Evolutionary conservation across 1,284 basidiomycete species (phyloP), one percentile per base, ranked within the genome.

Genomic region (Puccinia triticina): DNA sequence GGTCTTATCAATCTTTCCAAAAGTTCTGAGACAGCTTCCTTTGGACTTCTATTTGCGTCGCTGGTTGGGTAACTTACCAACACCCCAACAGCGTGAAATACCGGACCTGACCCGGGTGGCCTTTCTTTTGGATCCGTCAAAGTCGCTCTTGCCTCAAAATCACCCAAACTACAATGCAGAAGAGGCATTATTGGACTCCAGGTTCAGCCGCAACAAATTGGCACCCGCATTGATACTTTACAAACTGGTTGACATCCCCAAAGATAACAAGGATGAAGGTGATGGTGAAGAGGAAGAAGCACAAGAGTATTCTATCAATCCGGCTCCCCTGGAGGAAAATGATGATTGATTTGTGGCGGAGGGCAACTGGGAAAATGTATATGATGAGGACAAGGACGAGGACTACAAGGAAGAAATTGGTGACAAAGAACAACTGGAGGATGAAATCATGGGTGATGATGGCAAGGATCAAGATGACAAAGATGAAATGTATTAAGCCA

Each of bases 21-120:
- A 76, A 32, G 74, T 40, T 12, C 74, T 55, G 16, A 76, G 34
- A 43, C n/a, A 21, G 12, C 43, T 79, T 21, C 77, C 64, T 18
- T 16, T 79, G 2, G 77, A 79, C 23, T 79, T 71, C 53, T 79
- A 79, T 48, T 18, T 43, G n/a, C 4, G 16, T 10, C 34, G 55
- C 18, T 79, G 77, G 77, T 26, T 71, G 18, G 8, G 26, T 12
- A 4, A 32, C 2, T 26, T 79, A 53, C 64, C 23, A 11, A 53
- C 23, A 12, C 8, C 32, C 4, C 66, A 69, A 40, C 77, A 72
- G 32, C 43, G 34, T 14, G 7, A 11, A 26, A 55, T 53, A 3
- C 43, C 50, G 2, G 23, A 69, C 12, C 1, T 23, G 0, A 46
- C 14, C n/a, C n/a, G 50, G 37, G 77, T 72, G 16, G 64, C 77